Percentiles rank a stretch among this genome's conserved stretches.
phyloP scores from a whole-genome alignment of 75 land plant genomes.

The Sequoia sempervirens region DNA sequence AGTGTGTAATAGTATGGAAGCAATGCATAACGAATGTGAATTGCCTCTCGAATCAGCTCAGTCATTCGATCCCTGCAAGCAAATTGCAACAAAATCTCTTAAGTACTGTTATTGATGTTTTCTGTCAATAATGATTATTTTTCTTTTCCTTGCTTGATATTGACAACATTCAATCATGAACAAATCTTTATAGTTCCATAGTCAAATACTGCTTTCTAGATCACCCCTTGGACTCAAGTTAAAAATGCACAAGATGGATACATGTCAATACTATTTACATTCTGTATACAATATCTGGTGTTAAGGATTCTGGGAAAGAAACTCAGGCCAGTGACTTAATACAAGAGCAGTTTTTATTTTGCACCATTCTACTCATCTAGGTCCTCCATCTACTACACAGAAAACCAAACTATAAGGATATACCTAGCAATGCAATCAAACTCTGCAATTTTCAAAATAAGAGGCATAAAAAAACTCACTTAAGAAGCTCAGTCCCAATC shows the following conservation, averaged over 20 bases:
- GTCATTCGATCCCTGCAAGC: conserved; percentile 79
- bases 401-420: not conserved
- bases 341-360: not conserved
- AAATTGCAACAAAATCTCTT: not conserved
- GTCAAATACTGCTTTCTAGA: not conserved
- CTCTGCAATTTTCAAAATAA: not conserved
- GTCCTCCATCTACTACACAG: not conserved
- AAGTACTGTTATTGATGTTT: not conserved
- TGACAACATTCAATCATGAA: not conserved
- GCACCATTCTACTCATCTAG: not conserved
- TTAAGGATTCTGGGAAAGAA: not conserved
- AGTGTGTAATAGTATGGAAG: conserved; percentile 92
- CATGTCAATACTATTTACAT: not conserved
- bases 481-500: not conserved
- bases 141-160: not conserved
- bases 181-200: not conserved
- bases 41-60: conserved; percentile 80
- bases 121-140: not conserved
- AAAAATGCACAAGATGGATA: not conserved
- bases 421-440: not conserved
- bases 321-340: not conserved
- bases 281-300: not conserved
- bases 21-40: conserved; percentile 64
- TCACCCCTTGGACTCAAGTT: not conserved
- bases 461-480: not conserved